Evolutionary conservation across 2,329 filamentous ascomycete species (phyloP), one percentile per base, ranked within the genome.

Genomic region (Aspergillus ochraceus): DNA sequence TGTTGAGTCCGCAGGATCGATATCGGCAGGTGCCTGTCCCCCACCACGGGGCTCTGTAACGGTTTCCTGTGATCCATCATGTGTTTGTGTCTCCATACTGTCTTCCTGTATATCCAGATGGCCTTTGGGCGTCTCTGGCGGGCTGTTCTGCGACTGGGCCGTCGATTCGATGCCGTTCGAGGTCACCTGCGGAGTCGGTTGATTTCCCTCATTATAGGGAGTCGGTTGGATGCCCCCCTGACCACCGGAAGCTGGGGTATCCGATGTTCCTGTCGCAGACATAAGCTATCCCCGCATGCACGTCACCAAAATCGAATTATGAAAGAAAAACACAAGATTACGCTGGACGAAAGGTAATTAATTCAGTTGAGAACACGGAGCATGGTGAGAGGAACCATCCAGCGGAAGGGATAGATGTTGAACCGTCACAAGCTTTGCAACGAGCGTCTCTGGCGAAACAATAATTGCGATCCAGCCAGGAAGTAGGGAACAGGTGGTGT

Each of bases 251-350:
- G 60, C 59, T 62, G 65, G 64, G 61, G 62, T 63, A 59, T 68
- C 61, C 52, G 66, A 65, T 53, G 62, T 51, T 64, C 68, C 71
- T 64, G 66, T 65, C 54, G 71, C 63, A 69, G 73, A 73, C 74
- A 76, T 76, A 69, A 67, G 71, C 69, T 71, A 68, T 42, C 36
- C 88, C 22, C 76, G 74, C 63, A 86, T 71, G 64, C 61, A 66
- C 66, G 62, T 64, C 36, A n/a, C 14, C 17, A n/a, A 42, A 6
- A 42, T 42, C 60, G 29, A 45, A 30, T 36, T 29, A 39, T 39
- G 10, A 14, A 55, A 46, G 24, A 11, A 14, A n/a, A 42, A 42
- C 14, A 19, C 14, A 29, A 29, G 36, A 45, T 49, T 17, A 36
- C n/a, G 36, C 30, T 30, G 29, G 47, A 54, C 19, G 39, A 49